Conservation (phyloP, 2,329 filamentous ascomycete species). For the Incumbomyces delicatus region DNA sequence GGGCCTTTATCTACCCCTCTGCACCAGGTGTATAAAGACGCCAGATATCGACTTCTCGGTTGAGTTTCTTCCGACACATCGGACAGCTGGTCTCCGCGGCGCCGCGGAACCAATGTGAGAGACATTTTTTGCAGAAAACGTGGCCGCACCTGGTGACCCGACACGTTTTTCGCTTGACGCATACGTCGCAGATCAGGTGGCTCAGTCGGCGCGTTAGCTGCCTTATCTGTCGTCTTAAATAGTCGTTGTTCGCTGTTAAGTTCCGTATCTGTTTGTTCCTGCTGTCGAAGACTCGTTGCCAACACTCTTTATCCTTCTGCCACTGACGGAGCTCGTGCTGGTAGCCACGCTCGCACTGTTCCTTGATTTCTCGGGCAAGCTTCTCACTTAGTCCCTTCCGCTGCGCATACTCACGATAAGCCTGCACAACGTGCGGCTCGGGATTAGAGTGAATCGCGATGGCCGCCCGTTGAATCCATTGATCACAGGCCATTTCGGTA, state of each 20-base stretch:
- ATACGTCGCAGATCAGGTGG: conserved; percentile 4
- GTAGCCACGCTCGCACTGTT: background rate
- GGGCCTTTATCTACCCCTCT: too few species aligned
- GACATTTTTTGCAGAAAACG: background rate
- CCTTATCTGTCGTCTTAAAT: background rate
- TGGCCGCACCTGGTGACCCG: conserved; percentile 2
- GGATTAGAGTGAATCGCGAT: too few species aligned
- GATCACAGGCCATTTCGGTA: too few species aligned
- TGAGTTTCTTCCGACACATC: conserved; percentile 1
- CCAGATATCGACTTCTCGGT: conserved; percentile 1
- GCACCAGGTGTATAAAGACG: too few species aligned
- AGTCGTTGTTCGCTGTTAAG: conserved; percentile 1
- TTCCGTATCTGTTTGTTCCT: background rate
- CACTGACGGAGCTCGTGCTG: conserved; percentile 1
- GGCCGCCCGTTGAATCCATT: too few species aligned
- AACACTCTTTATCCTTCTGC: conserved; percentile 1
- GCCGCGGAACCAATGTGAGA: background rate
- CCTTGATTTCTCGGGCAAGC: too few species aligned
- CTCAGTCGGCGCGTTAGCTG: background rate
- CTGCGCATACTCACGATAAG: too few species aligned
- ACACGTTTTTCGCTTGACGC: background rate
- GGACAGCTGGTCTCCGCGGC: conserved; percentile 1
- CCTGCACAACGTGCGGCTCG: too few species aligned
- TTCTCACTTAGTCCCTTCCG: too few species aligned
- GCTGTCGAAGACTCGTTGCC: background rate